Evolutionary conservation across 208 protist species (phyloP).

Genomic region (Leptomonas seymouri): DNA sequence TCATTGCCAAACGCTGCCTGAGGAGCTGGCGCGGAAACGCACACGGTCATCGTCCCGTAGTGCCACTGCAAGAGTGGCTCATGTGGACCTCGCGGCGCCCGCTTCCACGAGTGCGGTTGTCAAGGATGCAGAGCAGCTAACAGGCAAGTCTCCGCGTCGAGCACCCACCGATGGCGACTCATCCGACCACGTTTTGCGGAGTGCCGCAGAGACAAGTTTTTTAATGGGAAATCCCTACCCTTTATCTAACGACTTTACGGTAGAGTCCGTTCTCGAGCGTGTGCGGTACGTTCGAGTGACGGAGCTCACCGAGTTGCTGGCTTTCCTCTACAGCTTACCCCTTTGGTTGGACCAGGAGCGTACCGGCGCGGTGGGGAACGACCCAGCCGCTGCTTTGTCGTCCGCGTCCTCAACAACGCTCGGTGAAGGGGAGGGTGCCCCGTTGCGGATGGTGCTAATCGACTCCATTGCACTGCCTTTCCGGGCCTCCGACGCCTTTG

Average conservation of each 20-base stretch:
- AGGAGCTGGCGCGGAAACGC: background rate
- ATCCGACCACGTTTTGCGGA: too few relatives aligned
- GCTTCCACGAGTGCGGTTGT: background rate
- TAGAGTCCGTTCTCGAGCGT: slow-evolving; percentile 61
- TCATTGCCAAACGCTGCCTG: too few relatives aligned
- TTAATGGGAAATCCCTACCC: background rate
- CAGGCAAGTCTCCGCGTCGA: background rate
- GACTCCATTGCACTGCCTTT: slow-evolving; percentile 92
- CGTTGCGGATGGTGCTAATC: slow-evolving; percentile 71
- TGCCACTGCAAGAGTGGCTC: too few relatives aligned
- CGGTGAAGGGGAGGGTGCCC: background rate
- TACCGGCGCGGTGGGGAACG: background rate
- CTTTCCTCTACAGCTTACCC: slow-evolving; percentile 49
- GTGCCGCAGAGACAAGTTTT: too few relatives aligned
- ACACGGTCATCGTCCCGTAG: too few relatives aligned
- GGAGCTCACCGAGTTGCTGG: slow-evolving; percentile 57
- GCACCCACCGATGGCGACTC: background rate
- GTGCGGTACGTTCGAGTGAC: slow-evolving; percentile 75
- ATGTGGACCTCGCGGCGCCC: too few relatives aligned
- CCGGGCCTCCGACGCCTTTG: slow-evolving; percentile 30
- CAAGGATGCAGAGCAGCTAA: background rate
- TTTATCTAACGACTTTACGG: slow-evolving; percentile 18
- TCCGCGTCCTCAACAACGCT: too few relatives aligned
- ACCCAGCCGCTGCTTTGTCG: too few relatives aligned
- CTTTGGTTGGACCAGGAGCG: slow-evolving; percentile 7